phyloP scores from a whole-genome alignment of 192 early-diverging fungal species.

The Neocallimastix lanati region DNA sequence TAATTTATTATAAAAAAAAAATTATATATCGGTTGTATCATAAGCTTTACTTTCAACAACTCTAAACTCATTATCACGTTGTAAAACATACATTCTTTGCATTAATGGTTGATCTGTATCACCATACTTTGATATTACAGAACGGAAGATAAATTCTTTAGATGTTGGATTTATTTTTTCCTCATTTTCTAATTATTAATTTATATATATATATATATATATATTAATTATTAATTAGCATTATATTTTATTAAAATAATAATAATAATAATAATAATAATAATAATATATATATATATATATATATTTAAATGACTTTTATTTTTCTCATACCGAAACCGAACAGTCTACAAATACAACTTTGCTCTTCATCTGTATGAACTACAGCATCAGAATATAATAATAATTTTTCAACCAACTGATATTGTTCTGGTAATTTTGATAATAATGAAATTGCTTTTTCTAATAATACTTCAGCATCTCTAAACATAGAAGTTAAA shows the following conservation, averaged over 20 bases:
- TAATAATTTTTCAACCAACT: conserved; percentile 31
- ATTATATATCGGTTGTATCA: conserved; percentile 2
- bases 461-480: neutral
- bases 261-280: neutral
- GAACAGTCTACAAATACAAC: conserved; percentile 33
- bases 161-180: conserved; percentile 24
- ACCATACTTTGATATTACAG: conserved; percentile 4
- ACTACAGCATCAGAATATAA: conserved; percentile 14
- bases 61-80: conserved; percentile 25
- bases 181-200: conserved; percentile 13
- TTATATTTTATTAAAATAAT: neutral
- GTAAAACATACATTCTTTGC: conserved; percentile 20
- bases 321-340: conserved; percentile 7
- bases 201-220: too few species aligned
- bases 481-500: neutral
- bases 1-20: too few species aligned
- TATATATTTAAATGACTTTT: too few species aligned
- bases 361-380: conserved; percentile 27
- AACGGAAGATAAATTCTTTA: conserved; percentile 31
- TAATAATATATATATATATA: too few species aligned
- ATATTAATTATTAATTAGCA: too few species aligned
- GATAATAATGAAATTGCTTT: conserved; percentile 3
- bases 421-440: conserved; percentile 38
- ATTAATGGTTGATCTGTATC: conserved; percentile 4
- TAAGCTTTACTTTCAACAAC: conserved; percentile 15